Evolutionary conservation across 768 basidiomycete species (phyloP), one percentile per base, ranked within the genome.

Genomic region (Rhizopogon rudus): DNA sequence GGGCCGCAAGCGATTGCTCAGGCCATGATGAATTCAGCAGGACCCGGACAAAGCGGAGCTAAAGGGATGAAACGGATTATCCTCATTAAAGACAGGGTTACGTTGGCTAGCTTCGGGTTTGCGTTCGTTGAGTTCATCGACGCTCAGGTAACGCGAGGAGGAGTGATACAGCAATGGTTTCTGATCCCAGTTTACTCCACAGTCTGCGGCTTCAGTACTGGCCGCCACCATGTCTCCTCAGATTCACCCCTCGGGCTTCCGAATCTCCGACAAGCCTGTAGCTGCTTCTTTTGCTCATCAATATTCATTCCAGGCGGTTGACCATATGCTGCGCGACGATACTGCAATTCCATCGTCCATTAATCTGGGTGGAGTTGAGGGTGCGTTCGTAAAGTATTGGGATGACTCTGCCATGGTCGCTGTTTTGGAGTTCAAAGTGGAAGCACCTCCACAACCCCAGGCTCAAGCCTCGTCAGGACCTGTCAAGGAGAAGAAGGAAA

Each of bases 271-370:
- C 64, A 81, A 84, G 31, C 89, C 93, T 1, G 89, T 94, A 10
- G 94, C 94, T 9, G 86, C 88, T 7, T 96, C 95, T 13, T 98
- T 97, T 69, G 93, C 93, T 44, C 91, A 94, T 71, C 84, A 89
- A 1, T 86, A 91, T 64, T 92, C 94, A 25, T 97, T 96, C 70
- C 86, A 92, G 64, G 87, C 86, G 22, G 78, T 91, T 22, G 88
- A 93, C 60, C 78, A 85, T 60, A 79, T 88, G 61, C 75, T 82
- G 48, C 81, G 86, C 33, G 91, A 93, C 63, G 91, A 92, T 57
- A 81, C 87, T 12, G 88, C 86, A 59, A 73, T 93, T 41, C 64
- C 76, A 25, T 88, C 88, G 4, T 86, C 90, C 1, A 61, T 76
- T 25, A 80, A 76, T 56, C 75, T 92, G 6, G 91, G 91, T 28